A percentile compares a stretch with the other conserved stretches of the same genome.
phyloP scores from a whole-genome alignment of 345 rosid genomes.

The Citrus inodora region DNA sequence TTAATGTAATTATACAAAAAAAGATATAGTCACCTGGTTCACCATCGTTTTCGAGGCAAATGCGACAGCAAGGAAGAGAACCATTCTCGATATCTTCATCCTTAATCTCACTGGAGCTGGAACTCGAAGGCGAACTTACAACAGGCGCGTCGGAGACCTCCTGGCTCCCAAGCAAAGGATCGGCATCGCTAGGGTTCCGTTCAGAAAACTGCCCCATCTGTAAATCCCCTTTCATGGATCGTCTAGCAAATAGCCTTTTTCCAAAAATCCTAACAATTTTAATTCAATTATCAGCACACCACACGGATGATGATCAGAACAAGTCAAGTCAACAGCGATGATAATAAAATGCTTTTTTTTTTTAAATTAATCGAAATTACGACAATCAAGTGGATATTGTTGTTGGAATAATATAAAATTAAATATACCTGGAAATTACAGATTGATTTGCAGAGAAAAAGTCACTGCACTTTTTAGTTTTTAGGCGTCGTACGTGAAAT shows the following conservation, averaged over 20 bases:
- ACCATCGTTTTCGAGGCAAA: constrained; percentile 85
- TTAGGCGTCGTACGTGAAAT: background rate
- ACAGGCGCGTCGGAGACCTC: constrained; percentile 28
- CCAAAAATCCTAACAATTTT: background rate
- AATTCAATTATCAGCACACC: background rate
- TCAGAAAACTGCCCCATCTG: constrained; percentile 51
- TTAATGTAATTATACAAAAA: background rate
- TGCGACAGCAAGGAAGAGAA: constrained; percentile 77
- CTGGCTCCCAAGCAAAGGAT: constrained; percentile 54
- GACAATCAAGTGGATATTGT: background rate
- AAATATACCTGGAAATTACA: background rate
- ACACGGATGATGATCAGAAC: background rate
- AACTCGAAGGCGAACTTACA: constrained; percentile 3
- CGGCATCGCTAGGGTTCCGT: constrained; percentile 54
- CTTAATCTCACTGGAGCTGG: constrained; percentile 2
- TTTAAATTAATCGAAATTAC: background rate
- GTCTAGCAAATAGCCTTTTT: background rate
- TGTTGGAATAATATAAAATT: background rate
- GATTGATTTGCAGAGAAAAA: background rate
- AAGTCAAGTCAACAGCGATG: background rate
- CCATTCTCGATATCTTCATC: constrained; percentile 61
- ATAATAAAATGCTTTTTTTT: background rate
- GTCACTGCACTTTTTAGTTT: background rate
- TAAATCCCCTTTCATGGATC: constrained; percentile 59
- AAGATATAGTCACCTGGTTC: constrained; percentile 44